Percentiles rank a stretch among this genome's conserved stretches.
Conservation (phyloP, 495 filamentous ascomycete genomes). For the Xylaria palmicola region DNA sequence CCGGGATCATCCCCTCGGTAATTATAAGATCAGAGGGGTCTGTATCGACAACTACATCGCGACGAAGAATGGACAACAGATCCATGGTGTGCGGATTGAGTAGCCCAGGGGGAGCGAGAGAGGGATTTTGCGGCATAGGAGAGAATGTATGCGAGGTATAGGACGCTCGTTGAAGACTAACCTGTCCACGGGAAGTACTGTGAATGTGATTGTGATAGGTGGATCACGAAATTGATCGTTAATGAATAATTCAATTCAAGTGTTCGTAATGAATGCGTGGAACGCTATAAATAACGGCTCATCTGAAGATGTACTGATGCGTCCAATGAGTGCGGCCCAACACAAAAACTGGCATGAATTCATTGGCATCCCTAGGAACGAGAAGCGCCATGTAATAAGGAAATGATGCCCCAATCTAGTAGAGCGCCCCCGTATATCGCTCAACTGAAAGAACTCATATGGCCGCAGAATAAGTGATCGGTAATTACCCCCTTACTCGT, state of each 20-base stretch:
- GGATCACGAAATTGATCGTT: neutral
- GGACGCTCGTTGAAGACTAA: too few relatives aligned
- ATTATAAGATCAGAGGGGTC: constrained; percentile 13
- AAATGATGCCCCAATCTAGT: too few relatives aligned
- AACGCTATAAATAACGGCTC: too few relatives aligned
- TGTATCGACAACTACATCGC: neutral
- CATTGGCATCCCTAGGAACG: neutral
- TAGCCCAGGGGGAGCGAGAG: neutral
- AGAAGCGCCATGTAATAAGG: neutral
- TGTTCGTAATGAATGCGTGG: too few relatives aligned
- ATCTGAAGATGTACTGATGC: too few relatives aligned
- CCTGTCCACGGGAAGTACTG: neutral
- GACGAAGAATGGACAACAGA: neutral
- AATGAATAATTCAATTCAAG: too few relatives aligned
- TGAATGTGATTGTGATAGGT: neutral
- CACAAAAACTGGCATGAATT: neutral
- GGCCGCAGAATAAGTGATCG: too few relatives aligned
- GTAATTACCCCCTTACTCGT: too few relatives aligned
- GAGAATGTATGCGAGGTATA: neutral
- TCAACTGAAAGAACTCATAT: too few relatives aligned
- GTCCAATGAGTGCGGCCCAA: too few relatives aligned
- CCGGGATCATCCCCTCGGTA: constrained; percentile 18
- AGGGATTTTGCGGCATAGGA: neutral
- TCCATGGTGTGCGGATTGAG: neutral
- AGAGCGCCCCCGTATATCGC: too few relatives aligned